phyloP scores from a whole-genome alignment of 345 rosid genomes.

The Citrus australasica region DNA sequence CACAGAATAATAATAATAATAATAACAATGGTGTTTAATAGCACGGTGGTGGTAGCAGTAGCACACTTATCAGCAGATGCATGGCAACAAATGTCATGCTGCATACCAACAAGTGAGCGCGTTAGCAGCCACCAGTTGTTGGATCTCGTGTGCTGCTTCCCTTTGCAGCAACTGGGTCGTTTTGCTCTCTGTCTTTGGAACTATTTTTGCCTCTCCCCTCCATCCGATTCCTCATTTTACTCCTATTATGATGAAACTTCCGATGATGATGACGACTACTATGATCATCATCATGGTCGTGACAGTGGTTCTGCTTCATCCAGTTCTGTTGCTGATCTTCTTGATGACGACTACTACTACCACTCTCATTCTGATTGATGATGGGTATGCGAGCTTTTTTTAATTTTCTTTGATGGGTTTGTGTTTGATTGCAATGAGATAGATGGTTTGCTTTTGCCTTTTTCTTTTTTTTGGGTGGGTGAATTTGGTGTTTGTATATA shows the following conservation, averaged over 20 bases:
- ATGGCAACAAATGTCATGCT: constrained; percentile 38
- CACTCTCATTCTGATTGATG: constrained; percentile 47
- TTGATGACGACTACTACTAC: constrained; percentile 38
- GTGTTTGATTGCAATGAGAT: background rate
- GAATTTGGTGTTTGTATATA: background rate
- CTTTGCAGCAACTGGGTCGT: constrained; percentile 62
- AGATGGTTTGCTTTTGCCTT: too few species aligned
- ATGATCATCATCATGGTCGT: background rate
- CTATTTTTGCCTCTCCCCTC: constrained; percentile 60
- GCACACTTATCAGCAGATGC: constrained; percentile 44
- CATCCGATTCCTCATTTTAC: constrained; percentile 47
- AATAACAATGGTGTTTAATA: constrained; percentile 48
- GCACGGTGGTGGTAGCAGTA: constrained; percentile 34
- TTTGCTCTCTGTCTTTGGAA: constrained; percentile 52
- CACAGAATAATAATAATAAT: too few species aligned
- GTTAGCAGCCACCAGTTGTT: constrained; percentile 46
- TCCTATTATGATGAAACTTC: constrained; percentile 25
- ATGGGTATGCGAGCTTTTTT: background rate
- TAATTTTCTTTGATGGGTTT: background rate
- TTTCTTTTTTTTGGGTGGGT: background rate
- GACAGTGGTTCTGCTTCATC: background rate
- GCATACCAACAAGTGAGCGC: constrained; percentile 42
- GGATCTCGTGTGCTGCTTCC: constrained; percentile 66
- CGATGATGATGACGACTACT: constrained; percentile 11
- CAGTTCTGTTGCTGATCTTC: constrained; percentile 1